Conservation (phyloP, 352 stramenopile species). For the Phytophthora pistaciae region DNA sequence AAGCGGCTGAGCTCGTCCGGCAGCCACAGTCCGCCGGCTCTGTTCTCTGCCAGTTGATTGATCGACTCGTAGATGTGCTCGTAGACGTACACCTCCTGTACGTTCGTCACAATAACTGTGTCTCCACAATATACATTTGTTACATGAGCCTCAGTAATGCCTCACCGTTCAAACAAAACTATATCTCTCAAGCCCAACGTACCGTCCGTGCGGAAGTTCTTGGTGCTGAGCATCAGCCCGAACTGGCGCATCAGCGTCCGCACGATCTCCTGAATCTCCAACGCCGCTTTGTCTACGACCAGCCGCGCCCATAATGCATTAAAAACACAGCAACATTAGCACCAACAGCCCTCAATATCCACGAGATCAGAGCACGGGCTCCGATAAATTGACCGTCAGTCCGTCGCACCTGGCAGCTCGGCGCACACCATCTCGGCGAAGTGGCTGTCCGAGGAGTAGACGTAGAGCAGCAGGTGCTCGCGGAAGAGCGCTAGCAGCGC, state of each 20-base stretch:
- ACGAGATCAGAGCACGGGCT: not conserved
- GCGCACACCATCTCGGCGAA: conserved; percentile 54
- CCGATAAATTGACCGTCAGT: conserved; percentile 5
- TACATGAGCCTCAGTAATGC: not conserved
- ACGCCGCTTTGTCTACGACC: conserved; percentile 41
- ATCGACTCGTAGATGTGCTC: conserved; percentile 83
- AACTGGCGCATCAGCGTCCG: conserved; percentile 70
- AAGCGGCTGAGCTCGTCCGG: conserved; percentile 73
- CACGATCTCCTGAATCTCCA: conserved; percentile 57
- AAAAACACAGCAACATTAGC: conserved; percentile 5
- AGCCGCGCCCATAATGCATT: not conserved
- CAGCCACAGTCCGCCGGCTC: conserved; percentile 64
- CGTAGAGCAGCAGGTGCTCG: conserved; percentile 60
- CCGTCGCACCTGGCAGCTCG: conserved; percentile 47
- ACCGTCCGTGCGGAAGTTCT: conserved; percentile 78
- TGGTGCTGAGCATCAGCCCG: conserved; percentile 65
- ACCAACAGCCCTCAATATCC: not conserved
- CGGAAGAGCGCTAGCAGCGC: conserved; percentile 62
- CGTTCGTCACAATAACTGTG: conserved; percentile 42
- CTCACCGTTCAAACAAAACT: not conserved
- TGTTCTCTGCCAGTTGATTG: conserved; percentile 63
- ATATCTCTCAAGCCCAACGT: not conserved
- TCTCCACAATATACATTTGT: not conserved
- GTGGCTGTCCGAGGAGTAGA: conserved; percentile 59
- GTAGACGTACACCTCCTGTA: conserved; percentile 56